phyloP scores from a whole-genome alignment of 352 stramenopile genomes.

The Elongisporangium prolatum region DNA sequence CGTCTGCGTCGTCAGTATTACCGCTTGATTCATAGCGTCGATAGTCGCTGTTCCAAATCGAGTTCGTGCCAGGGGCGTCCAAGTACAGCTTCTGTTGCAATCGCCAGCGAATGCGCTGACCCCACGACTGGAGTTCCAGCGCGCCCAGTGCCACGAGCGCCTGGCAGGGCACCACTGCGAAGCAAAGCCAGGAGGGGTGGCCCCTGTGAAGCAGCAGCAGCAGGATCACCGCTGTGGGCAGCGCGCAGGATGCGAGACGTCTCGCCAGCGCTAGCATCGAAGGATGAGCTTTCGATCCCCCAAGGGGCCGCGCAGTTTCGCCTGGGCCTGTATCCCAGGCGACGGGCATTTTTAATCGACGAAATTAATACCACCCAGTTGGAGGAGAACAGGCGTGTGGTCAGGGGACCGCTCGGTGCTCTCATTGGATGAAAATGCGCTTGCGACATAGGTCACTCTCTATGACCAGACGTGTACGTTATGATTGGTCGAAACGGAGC shows the following conservation, averaged over 20 bases:
- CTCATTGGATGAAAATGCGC: neutral
- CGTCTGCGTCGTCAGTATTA: neutral
- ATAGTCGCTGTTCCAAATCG: neutral
- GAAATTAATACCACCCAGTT: neutral
- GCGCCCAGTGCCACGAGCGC: conserved; percentile 24
- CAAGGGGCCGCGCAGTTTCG: neutral
- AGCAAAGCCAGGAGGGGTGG: neutral
- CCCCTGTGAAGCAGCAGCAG: conserved; percentile 7
- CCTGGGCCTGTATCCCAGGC: neutral
- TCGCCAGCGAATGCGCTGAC: conserved; percentile 55
- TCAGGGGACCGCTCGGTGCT: neutral
- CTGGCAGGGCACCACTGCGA: conserved; percentile 12
- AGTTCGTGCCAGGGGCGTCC: neutral
- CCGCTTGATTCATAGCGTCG: neutral
- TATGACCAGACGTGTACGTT: too few species aligned
- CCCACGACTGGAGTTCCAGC: conserved; percentile 57
- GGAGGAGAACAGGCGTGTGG: neutral
- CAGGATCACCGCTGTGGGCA: conserved; percentile 9
- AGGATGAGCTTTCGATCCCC: neutral
- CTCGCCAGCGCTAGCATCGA: neutral
- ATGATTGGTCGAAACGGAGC: neutral
- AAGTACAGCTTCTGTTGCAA: conserved; percentile 15
- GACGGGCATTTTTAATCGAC: neutral
- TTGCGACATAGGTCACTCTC: neutral
- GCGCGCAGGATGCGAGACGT: neutral